Base-by-base conservation (phyloP, 768 basidiomycete genomes). In the Termitomyces eurrhizus region DNA sequence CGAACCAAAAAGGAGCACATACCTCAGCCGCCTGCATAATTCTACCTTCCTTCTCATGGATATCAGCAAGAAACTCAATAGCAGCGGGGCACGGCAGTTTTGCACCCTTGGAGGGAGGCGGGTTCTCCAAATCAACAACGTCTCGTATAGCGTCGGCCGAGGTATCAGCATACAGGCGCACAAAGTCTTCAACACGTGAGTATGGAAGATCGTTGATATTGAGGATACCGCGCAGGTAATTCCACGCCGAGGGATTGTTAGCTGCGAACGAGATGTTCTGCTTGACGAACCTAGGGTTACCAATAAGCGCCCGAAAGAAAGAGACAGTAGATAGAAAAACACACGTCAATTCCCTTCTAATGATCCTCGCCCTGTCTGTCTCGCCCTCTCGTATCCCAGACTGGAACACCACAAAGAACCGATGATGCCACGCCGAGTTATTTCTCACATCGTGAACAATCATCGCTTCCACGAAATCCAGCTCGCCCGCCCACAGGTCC, bases 401-500 rank as follows among this genome's bases (percentile, higher is more conserved):
- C 61, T 84, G 82, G 73, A 86, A 92, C 51, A 92, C 87, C 62
- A 95, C 83, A 71, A 93, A 97, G 79, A 95, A 89, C 48, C 94
- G 86, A 74, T 95, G 93, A 73, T 94, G 92, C 97, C 97, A 99
- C 24, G 92, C 97, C 37, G 93, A 95, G 70, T 99, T 99, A 74
- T 99, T 99, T 67, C 97, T 76, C 41, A 96, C 80, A 71, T 99
- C 96, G 32, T 79, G 75, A 11, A 78, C 77, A 26, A 94, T 72
- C 77, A 94, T 84, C 59, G 71, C 65, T 62, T 94, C 88, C 37
- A 88, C 80, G 65, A 88, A 94, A 48, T 84, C 80, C n/a, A 92
- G 76, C 74, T 96, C 94, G 14, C 78, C 80, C 1, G 64, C 74
- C 92, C 92, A 94, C 63, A 93, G 66, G n/a, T 73, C 79, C 39